Conservation (phyloP, 129 eudicot species). For the Lonicera japonica region DNA sequence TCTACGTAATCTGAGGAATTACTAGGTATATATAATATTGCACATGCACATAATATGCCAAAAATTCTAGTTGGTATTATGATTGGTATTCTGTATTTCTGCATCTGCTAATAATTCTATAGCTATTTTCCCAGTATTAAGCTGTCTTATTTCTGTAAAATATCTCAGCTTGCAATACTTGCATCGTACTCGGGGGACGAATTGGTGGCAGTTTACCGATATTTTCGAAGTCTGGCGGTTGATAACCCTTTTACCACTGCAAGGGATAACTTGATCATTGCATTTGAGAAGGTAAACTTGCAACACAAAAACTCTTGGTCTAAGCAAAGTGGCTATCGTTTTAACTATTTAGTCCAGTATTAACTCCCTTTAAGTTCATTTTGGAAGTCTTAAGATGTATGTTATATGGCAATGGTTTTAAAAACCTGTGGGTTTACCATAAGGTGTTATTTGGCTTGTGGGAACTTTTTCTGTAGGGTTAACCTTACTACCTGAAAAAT, state of each 20-base stretch:
- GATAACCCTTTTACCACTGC: conserved; percentile 85
- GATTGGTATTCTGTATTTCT: neutral
- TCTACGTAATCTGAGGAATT: no score
- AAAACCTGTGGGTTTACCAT: no score
- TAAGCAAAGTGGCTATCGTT: neutral
- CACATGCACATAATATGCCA: no score
- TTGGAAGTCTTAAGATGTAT: neutral
- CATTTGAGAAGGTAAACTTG: conserved; percentile 84
- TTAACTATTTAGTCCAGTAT: neutral
- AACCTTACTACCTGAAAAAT: no score
- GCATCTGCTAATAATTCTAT: neutral
- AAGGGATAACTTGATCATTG: conserved; percentile 88
- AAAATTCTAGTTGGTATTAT: no score
- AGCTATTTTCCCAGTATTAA: neutral
- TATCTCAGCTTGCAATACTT: conserved; percentile 82
- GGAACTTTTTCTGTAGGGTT: no score
- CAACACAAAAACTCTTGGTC: neutral
- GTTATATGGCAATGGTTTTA: neutral
- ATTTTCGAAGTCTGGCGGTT: conserved; percentile 92
- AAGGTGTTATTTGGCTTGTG: no score
- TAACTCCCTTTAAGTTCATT: neutral
- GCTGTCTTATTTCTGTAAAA: neutral
- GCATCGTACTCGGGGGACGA: conserved; percentile 88
- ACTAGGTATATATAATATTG: no score
- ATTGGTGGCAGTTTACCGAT: conserved; percentile 64